phyloP scores from a whole-genome alignment of 805 yeast species.

The Barnettozyma vustinii region DNA sequence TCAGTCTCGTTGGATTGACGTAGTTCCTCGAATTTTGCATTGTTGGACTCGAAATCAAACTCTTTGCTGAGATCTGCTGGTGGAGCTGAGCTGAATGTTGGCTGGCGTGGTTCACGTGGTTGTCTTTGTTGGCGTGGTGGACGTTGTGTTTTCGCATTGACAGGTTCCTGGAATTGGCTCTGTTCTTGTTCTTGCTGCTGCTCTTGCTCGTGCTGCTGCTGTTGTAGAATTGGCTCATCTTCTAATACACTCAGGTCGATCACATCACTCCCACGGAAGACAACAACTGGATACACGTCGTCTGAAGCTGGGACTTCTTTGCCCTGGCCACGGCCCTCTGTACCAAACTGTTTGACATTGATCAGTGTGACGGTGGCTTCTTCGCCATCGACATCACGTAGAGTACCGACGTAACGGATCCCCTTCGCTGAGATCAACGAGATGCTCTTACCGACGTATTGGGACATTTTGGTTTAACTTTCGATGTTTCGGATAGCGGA shows the following conservation, averaged over 20 bases:
- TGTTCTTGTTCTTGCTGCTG: conserved; percentile 1
- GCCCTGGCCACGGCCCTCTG: conserved; percentile 83
- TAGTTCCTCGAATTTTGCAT: conserved; percentile 58
- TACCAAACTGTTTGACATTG: conserved; percentile 79
- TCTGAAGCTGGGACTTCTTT: conserved; percentile 68
- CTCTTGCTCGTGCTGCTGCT: conserved; percentile 7
- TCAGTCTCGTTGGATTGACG: conserved; percentile 35
- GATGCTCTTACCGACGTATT: conserved; percentile 86
- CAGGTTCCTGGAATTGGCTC: conserved; percentile 2
- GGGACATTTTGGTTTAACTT: conserved; percentile 54
- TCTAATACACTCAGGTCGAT: conserved; percentile 85
- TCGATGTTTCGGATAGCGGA: neutral
- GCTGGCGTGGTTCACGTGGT: conserved; percentile 2
- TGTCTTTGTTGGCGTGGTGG: conserved; percentile 4
- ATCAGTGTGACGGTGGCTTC: conserved; percentile 83
- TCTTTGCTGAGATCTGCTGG: conserved; percentile 41
- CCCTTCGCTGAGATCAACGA: conserved; percentile 74
- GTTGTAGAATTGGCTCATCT: conserved; percentile 21
- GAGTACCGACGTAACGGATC: conserved; percentile 79
- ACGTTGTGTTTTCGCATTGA: neutral
- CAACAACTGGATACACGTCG: conserved; percentile 68
- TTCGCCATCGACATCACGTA: conserved; percentile 83
- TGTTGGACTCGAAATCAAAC: conserved; percentile 71
- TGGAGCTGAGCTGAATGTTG: conserved; percentile 5
- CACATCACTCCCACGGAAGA: conserved; percentile 88